These are phyloP conservation scores for Xanthoceras sorbifolium DNA, from an alignment of 345 rosid species.

Conservation along the genomic window DNA sequence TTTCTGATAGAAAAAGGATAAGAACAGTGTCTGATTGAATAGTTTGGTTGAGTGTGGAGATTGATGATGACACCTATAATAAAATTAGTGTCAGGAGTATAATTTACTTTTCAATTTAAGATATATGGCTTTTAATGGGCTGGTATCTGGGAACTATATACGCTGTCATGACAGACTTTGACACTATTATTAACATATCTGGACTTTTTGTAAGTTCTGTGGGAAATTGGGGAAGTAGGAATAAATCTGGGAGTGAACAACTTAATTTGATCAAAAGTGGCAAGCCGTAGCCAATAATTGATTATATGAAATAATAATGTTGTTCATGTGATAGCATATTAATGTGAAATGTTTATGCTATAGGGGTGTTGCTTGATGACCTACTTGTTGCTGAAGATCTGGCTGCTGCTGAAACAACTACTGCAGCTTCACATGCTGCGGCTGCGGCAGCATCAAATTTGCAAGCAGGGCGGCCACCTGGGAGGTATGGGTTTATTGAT, in stretches of 20 bases:
- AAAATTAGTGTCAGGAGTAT: neutral
- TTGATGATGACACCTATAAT: neutral
- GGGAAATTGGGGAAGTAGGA: neutral
- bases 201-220: neutral
- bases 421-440: constrained; percentile 92
- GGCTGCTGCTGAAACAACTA: constrained; percentile 90
- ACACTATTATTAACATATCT: neutral
- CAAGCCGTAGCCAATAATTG: neutral
- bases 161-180: neutral
- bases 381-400: constrained; percentile 95
- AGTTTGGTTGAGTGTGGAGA: neutral
- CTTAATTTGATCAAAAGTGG: neutral
- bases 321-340: constrained; percentile 10
- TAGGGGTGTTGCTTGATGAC: constrained; percentile 97
- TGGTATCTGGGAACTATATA: neutral
- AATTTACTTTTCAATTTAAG: neutral
- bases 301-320: constrained; percentile 1
- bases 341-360: constrained; percentile 26
- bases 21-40: neutral
- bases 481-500: constrained; percentile 79
- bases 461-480: constrained; percentile 60
- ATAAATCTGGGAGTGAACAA: neutral
- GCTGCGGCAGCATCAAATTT: constrained; percentile 79
- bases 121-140: neutral
- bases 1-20: neutral